Evolutionary conservation across 2,329 filamentous ascomycete species (phyloP), one percentile per base, ranked within the genome.

Genomic region (Cadophora malorum): DNA sequence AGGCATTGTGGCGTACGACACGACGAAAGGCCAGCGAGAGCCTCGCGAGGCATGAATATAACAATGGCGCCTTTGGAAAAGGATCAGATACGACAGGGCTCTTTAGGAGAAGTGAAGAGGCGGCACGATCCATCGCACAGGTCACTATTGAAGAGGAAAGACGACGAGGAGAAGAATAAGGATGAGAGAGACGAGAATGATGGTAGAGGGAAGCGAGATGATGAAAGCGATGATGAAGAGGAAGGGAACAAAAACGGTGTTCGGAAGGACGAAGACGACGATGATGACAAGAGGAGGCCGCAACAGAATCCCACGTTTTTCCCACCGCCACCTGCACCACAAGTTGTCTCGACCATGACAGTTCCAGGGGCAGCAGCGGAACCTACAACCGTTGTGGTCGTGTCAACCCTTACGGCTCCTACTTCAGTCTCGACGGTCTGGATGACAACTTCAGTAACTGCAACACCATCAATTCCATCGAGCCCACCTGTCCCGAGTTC

Each of bases 61-160:
- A 75, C 72, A 67, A 78, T 78, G 76, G 73, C 76, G 66, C 76
- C 76, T 58, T 62, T 74, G 45, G 72, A 16, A 75, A 28, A 28
- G 28, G 28, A 28, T 67, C 67, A 72, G 50, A 52, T 70, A 67
- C 67, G 28, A 28, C 28, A 70, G 19, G 50, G 56, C 47, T 60
- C 70, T 10, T 49, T 73, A 45, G 60, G 64, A 23, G 63, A 70
- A 52, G 47, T 71, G 62, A 65, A 41, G 21, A 63, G 56, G 63
- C 71, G 67, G 38, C 53, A 70, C 59, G 60, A 68, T 61, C 28
- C 62, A 50, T 19, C 35, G 14, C 58, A 74, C 52, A 64, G 65
- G 63, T 61, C 64, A 38, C 14, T 14, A 33, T 45, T 38, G 21
- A 47, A 41, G 50, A 65, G 55, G 45, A 49, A 38, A 9, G 61